Evolutionary conservation across 1,284 basidiomycete genomes (phyloP), one percentile per base, ranked within the genome.

Genomic region (Irpex lacteus): DNA sequence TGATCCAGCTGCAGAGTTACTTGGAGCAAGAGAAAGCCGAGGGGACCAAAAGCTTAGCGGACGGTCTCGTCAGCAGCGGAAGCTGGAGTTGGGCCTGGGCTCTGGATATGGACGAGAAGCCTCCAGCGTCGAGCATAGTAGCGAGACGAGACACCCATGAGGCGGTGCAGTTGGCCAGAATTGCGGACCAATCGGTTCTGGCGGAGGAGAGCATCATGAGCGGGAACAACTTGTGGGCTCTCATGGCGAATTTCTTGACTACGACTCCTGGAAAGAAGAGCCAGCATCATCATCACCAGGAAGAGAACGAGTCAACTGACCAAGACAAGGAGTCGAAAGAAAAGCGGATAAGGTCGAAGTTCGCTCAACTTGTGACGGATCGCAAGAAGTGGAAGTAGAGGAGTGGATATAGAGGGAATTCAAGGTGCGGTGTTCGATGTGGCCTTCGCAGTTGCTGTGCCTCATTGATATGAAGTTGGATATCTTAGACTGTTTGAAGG

Each of bases 111-210:
- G 81, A 87, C 60, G 92, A 95, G 74, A 80, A 80, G 34, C 92
- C 92, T 5, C 92, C 92, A 6, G 88, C 93, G 3, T 91, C 89
- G 69, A 92, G 91, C 66, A 92, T 95, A 68, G 89, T 90, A 37
- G 87, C 90, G 37, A 78, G 92, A 63, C 77, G 91, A 59, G 92
- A 94, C 70, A 93, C 91, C 2, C 79, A 81, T 50, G 91, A 94
- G 75, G 91, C 92, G 18, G 78, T 86, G 26, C 77, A 82, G 70
- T 78, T 94, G 47, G 90, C 90, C 26, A 82, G 81, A 62, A 81
- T 91, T 56, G 91, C 91, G 9, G 91, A 93, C 71, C 81, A 85
- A 70, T 80, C 83, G 18, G 77, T 86, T 55, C 67, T 87, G n/a
- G 78, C 80, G 63, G 82, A 84, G 9, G 86, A 88, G 66, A 79